Evolutionary conservation across 1,284 basidiomycete species (phyloP).

Genomic region (Puccinia novopanici): DNA sequence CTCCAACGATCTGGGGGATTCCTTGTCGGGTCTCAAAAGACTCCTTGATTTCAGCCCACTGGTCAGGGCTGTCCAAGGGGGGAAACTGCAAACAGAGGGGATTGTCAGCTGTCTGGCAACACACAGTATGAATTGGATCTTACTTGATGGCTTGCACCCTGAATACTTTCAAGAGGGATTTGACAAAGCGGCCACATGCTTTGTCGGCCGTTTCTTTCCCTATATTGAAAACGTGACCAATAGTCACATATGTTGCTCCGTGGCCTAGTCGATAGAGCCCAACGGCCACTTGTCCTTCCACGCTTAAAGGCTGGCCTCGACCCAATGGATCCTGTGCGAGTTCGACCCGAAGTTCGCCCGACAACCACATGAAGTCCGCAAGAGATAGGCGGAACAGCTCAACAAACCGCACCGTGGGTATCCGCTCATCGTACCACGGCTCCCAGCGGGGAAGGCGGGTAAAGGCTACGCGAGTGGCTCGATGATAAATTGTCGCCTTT

Average conservation of each 20-base stretch:
- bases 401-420: too few species aligned
- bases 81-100: not conserved
- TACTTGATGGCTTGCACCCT: not conserved
- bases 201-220: slow-evolving; percentile 17
- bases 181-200: not conserved
- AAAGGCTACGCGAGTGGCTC: too few species aligned
- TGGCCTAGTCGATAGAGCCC: not conserved
- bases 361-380: not conserved
- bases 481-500: too few species aligned
- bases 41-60: not conserved
- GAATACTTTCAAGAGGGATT: not conserved
- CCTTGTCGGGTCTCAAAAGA: not conserved
- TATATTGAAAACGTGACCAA: slow-evolving; percentile 22
- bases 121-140: not conserved
- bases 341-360: not conserved
- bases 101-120: not conserved
- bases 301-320: not conserved
- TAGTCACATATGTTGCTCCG: not conserved
- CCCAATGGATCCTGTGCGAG: not conserved
- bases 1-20: not conserved
- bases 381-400: too few species aligned
- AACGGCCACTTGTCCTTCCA: not conserved
- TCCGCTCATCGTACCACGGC: too few species aligned
- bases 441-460: too few species aligned
- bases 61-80: not conserved